Evolutionary conservation across 2,329 filamentous ascomycete genomes (phyloP), one percentile per base, ranked within the genome.

Genomic region (Stachybotrys chlorohalonatus): DNA sequence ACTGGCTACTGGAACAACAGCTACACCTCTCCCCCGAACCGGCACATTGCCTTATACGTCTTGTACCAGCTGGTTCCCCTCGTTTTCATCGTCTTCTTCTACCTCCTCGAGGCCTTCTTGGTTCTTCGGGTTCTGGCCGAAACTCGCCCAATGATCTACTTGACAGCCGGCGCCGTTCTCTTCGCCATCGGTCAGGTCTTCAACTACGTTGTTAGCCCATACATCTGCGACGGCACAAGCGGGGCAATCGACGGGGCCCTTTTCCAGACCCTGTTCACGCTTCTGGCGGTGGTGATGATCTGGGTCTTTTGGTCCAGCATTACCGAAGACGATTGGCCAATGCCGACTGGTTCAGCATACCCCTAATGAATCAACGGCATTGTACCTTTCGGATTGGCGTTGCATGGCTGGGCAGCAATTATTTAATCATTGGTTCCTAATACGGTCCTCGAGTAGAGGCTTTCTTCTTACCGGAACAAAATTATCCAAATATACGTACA

Each of bases 231-330:
- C 24, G 90, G 90, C 49, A 89, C 91, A 0, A 67, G 77, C 47
- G 90, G 91, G 60, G 91, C 89, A 70, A 95, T 99, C 66, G 93
- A 99, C 67, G 94, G 94, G 52, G 84, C 93, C 6, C 73, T 99
- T 1, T 99, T 99, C 70, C 83, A 96, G 70, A 95, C 92, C 0
- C 75, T 97, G 7, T 97, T 99, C 74, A 97, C 92, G 0, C 77
- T 96, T 1, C 74, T 93, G 11, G 80, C 92, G 0, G 90, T 99
- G 5, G 79, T 90, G 16, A 84, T 84, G 73, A 75, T 96, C 60
- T 99, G 94, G 92, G 72, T 89, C 55, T 99, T 99, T 78, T 99
- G 94, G 94, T 95, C 91, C 50, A 96, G 91, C 74, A 99, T 99
- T 64, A 99, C 94, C 15, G 94, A 99, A 73, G 94, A 99, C 66